Base-by-base conservation (phyloP, 345 rosid genomes). In the Lepidium aucheri region DNA sequence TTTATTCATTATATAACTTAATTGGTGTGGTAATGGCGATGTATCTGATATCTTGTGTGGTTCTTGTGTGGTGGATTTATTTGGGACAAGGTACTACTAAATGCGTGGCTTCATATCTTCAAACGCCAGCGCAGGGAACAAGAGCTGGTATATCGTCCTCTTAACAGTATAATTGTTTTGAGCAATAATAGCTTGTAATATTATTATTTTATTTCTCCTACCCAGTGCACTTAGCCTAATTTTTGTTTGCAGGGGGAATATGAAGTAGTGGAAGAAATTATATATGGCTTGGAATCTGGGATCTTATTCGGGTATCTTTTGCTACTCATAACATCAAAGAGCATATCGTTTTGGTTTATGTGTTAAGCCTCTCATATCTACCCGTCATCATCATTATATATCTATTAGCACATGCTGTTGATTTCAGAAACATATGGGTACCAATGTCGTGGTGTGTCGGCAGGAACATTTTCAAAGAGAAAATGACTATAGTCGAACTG, bases 211-310 rank as follows among this genome's bases (percentile, higher is more conserved):
- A 20, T 74, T 26, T 45, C 3, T 65, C 53, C 44, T 24, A 30
- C 53, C 26, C 14, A 53, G 2, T 53, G 22, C 47, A 39, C 60
- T 65, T 22, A 12, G 28, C 41, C 49, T 67, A 40, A 9, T 12
- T 70, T 54, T 81, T 52, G 55, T 50, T 45, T 76, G 76, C 84
- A 90, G 99, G 72, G 79, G 80, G 96, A 86, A 62, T 86, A 81
- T 83, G 99, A 94, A 82, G 97, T 94, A 49, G 90, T 88, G 77
- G 99, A 94, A 80, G 99, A 94, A 80, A 94, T 94, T 53, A 94
- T 94, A 63, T 90, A 84, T 66, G 97, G 99, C 69, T 72, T 90
- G 84, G 97, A 94, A 79, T 94, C 97, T 64, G 99, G 99, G 66
- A 76, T 90, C 68, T 71, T 94, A 67, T 94, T 94, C 68, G 99